These are phyloP conservation scores for Penicillium sp. DNA, from an alignment of 2,329 filamentous ascomycete species.

Conservation along the genomic window DNA sequence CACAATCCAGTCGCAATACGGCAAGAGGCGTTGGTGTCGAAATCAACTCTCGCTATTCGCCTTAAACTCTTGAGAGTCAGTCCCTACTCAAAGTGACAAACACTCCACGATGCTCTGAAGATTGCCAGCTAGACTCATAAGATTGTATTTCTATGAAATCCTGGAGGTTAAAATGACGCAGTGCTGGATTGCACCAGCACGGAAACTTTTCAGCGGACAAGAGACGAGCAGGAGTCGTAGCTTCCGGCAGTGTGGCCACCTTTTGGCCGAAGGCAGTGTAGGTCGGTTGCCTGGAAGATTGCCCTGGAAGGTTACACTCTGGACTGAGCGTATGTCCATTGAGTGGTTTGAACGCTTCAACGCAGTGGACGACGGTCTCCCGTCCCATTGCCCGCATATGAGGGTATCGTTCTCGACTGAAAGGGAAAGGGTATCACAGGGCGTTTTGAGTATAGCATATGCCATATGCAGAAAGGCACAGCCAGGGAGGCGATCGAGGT, in stretches of 20 bases:
- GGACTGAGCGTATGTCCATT: neutral
- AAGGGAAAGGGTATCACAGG: conserved; percentile 8
- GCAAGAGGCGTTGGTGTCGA: too few relatives aligned
- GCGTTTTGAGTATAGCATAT: neutral
- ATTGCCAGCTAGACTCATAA: neutral
- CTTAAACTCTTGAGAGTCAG: too few relatives aligned
- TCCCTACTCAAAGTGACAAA: too few relatives aligned
- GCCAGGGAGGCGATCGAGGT: neutral
- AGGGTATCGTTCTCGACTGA: neutral
- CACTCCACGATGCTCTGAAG: neutral
- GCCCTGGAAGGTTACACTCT: neutral
- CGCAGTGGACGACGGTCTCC: neutral
- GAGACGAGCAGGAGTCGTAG: neutral
- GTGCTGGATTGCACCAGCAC: neutral
- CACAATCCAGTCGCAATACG: too few relatives aligned
- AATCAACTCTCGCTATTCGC: too few relatives aligned
- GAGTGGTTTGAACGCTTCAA: neutral
- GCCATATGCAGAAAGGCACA: neutral
- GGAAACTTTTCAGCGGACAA: neutral
- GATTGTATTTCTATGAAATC: neutral
- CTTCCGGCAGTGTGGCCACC: neutral
- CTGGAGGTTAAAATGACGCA: neutral
- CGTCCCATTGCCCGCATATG: neutral
- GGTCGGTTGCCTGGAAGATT: neutral
- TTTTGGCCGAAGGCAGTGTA: neutral